Evolutionary conservation across 2,329 filamentous ascomycete genomes (phyloP), one percentile per base, ranked within the genome.

Genomic region (Xylariaceae sp.): DNA sequence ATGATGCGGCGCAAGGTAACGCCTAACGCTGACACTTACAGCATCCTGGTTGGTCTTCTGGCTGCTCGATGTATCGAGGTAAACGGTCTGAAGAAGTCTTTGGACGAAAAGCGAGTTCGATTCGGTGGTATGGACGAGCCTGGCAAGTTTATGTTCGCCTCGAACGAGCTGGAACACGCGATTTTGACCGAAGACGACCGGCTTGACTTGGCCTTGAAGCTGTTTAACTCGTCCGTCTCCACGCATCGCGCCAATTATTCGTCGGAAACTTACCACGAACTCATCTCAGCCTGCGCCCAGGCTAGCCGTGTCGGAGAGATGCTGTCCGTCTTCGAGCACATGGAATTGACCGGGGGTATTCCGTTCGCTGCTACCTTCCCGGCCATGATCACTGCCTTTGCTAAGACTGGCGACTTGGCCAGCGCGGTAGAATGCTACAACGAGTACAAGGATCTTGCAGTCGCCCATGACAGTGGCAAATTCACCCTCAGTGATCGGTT

Each of bases 381-480:
- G 1, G 83, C 88, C 15, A 96, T 99, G 90, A 97, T 99, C 72
- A 87, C 89, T n/a, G 92, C 92, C 0, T 97, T 96, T 71, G 90
- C 90, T 62, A 83, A 84, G 48, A 83, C 83, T 9, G 89, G 92
- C 53, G 92, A 97, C 71, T 77, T 97, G 50, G 81, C 87, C 68
- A 95, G 89, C 67, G 94, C 92, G 17, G 90, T 97, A 5, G 92
- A 96, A 73, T 92, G 91, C 75, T 99, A 97, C 76, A 93, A 95
- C 65, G 90, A 96, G 75, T 97, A 97, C 80, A 91, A 91, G 70
- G 84, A 85, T 51, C 80, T 97, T 48, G 92, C 93, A n/a, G 85
- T 97, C 55, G 86, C 88, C 45, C 84, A 94, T 71, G 89, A 97
- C 73, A 84, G 82, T 45, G 92, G 92, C 59, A 79, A 85, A 60